phyloP scores from a whole-genome alignment of 371 early-diverging fungal genomes.

The Mortierella sp. region DNA sequence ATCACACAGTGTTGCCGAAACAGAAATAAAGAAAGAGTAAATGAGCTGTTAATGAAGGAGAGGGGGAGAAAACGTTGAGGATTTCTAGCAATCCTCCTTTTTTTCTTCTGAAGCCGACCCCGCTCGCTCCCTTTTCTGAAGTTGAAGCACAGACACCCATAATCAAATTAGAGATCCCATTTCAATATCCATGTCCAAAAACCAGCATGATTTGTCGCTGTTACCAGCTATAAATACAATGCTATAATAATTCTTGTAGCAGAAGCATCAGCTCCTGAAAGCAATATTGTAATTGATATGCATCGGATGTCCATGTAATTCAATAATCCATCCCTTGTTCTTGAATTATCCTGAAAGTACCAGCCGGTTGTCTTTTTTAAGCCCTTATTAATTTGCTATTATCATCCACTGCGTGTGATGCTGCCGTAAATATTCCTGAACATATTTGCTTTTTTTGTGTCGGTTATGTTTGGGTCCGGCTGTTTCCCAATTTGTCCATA shows the following conservation, averaged over 20 bases:
- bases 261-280: constrained; percentile 11
- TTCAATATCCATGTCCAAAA: not conserved
- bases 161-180: not conserved
- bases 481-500: not conserved
- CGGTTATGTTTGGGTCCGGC: not conserved
- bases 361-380: not conserved
- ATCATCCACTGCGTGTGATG: not conserved
- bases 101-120: not conserved
- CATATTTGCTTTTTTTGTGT: not conserved
- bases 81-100: not conserved
- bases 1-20: not conserved
- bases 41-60: constrained; percentile 1
- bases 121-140: not conserved
- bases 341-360: not conserved
- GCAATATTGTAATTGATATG: not conserved
- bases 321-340: not conserved
- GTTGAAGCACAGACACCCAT: constrained; percentile 1
- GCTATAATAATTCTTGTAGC: not conserved
- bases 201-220: not conserved
- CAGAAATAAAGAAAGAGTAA: not conserved
- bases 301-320: not conserved
- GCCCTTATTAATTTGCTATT: not conserved
- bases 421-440: not conserved
- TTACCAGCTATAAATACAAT: constrained; percentile 11
- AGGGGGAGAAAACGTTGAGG: not conserved